Conservation (phyloP, 179 eudicot genomes). For the Silene coronaria region DNA sequence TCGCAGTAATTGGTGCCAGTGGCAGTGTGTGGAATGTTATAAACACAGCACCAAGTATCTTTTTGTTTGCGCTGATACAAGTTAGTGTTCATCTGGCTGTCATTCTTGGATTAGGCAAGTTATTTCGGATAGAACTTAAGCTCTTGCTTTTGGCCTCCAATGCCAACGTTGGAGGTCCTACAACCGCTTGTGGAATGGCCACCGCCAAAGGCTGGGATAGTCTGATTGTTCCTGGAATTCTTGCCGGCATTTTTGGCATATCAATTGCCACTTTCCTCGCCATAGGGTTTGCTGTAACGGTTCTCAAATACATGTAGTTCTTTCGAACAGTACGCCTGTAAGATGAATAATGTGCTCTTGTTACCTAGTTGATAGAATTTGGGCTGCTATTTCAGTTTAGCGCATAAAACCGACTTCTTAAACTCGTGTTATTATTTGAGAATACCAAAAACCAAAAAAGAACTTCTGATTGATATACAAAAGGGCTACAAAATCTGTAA, state of each 20-base stretch:
- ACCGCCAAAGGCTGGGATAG: conserved; percentile 71
- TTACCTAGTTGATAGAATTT: not conserved
- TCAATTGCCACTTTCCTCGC: conserved; percentile 66
- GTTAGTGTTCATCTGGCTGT: conserved; percentile 57
- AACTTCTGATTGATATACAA: too few relatives aligned
- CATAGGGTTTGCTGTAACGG: conserved; percentile 47
- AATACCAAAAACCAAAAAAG: too few relatives aligned
- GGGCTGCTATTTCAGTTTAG: not conserved
- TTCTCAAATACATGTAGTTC: conserved; percentile 53
- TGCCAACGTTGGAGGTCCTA: conserved; percentile 83
- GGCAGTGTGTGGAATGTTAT: conserved; percentile 68
- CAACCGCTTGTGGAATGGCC: conserved; percentile 92
- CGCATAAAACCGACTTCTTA: too few relatives aligned
- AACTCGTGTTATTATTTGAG: too few relatives aligned
- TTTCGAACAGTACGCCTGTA: not conserved
- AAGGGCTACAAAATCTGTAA: too few relatives aligned
- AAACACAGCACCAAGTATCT: conserved; percentile 65
- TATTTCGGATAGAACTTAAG: conserved; percentile 44
- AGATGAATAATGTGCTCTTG: not conserved
- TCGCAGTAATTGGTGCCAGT: conserved; percentile 73
- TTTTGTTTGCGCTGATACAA: conserved; percentile 66
- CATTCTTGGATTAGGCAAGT: conserved; percentile 56
- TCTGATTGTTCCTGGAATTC: conserved; percentile 64
- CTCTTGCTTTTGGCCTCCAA: conserved; percentile 65
- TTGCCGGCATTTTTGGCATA: conserved; percentile 70